Evolutionary conservation across 2,329 filamentous ascomycete genomes (phyloP).

Genomic region (Fusarium sp.): DNA sequence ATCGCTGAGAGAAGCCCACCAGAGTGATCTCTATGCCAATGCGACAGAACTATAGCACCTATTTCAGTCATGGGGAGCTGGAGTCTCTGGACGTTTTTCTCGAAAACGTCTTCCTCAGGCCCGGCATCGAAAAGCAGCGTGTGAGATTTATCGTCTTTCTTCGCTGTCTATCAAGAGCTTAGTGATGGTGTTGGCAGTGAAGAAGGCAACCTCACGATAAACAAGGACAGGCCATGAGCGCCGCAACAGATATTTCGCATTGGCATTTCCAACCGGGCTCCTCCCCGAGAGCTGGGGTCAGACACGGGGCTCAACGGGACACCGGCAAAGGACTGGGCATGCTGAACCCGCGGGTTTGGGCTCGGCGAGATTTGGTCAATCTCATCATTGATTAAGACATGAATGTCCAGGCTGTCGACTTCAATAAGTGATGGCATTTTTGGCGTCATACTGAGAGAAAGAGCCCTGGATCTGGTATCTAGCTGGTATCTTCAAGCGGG

Average conservation of each 20-base stretch:
- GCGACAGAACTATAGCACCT: neutral
- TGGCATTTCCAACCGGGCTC: neutral
- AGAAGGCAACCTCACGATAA: neutral
- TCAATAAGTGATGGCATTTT: neutral
- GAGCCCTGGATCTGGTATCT: accelerated
- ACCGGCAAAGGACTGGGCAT: neutral
- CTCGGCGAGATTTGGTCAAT: neutral
- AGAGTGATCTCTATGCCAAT: neutral
- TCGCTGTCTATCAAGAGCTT: neutral
- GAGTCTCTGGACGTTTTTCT: neutral
- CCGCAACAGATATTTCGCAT: neutral
- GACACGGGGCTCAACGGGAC: neutral
- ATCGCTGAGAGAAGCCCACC: neutral
- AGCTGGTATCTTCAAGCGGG: accelerated
- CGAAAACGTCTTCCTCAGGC: neutral
- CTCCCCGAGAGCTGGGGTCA: neutral
- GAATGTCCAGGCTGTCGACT: neutral
- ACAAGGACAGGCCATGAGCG: neutral
- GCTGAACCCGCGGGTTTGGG: neutral
- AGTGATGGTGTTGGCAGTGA: neutral
- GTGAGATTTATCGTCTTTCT: neutral
- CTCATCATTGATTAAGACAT: neutral
- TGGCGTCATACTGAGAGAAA: neutral
- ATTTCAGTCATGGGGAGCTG: neutral
- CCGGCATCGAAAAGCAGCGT: neutral